Evolutionary conservation across 108 stramenopile genomes (phyloP).

Genomic region (Schizochytrium sp.): DNA sequence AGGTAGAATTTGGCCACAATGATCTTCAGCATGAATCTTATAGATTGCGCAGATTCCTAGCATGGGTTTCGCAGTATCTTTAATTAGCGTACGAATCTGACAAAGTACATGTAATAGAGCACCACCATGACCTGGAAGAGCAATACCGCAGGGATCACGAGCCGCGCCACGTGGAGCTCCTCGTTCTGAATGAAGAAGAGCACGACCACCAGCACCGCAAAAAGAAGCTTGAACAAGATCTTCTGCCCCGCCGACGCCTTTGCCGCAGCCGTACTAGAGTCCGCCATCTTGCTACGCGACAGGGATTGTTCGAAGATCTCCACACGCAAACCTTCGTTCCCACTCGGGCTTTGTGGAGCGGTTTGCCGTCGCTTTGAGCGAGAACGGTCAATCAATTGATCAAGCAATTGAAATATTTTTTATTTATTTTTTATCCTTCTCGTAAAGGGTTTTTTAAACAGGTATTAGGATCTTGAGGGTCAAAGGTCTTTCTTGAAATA

Average conservation of each 20-base stretch:
- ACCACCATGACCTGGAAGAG: conserved; percentile 32
- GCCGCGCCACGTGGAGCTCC: conserved; percentile 56
- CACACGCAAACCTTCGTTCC: too few relatives aligned
- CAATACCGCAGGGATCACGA: conserved; percentile 9
- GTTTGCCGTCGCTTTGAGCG: too few relatives aligned
- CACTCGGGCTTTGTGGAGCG: too few relatives aligned
- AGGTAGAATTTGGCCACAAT: neutral
- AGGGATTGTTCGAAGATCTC: too few relatives aligned
- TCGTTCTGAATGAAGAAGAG: conserved; percentile 38
- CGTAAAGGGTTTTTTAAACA: too few relatives aligned
- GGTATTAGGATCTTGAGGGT: too few relatives aligned
- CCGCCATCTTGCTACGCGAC: too few relatives aligned
- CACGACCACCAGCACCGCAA: neutral
- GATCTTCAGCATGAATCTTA: neutral
- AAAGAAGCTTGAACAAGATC: conserved; percentile 6
- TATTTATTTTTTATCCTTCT: too few relatives aligned
- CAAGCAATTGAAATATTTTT: too few relatives aligned
- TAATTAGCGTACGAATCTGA: conserved; percentile 3
- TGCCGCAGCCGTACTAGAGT: too few relatives aligned
- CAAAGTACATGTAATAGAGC: conserved; percentile 50
- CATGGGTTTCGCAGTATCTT: neutral
- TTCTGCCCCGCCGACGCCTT: neutral
- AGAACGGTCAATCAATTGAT: too few relatives aligned
- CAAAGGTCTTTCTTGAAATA: too few relatives aligned
- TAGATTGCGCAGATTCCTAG: neutral